Percentiles rank a stretch among this genome's conserved stretches.
Evolutionary conservation across 2,329 filamentous ascomycete species (phyloP).

Genomic region (Sclerotinia minor): DNA sequence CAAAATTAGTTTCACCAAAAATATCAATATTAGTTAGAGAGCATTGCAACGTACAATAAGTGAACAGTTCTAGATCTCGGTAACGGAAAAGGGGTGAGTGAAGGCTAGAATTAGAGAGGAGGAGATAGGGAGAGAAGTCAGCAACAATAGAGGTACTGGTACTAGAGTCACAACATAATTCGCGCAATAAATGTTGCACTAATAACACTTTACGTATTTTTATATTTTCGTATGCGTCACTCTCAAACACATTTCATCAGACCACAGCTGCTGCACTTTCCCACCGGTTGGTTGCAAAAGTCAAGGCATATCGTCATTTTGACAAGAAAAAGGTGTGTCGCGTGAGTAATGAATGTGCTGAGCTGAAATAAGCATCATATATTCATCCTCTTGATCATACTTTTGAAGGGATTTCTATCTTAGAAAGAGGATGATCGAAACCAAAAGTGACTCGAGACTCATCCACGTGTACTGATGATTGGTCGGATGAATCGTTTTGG

Average conservation of each 20-base stretch:
- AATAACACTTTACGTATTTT: not conserved
- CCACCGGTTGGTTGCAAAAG: not conserved
- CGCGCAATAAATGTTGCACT: constrained; percentile 4
- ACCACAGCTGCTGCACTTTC: not conserved
- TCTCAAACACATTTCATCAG: not conserved
- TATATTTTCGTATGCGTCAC: not conserved
- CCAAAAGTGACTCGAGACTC: constrained; percentile 78
- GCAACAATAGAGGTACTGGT: not conserved
- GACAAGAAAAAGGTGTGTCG: constrained; percentile 3
- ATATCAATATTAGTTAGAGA: not conserved
- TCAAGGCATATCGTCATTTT: constrained; percentile 7
- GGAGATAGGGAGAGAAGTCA: not conserved
- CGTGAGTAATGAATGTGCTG: constrained; percentile 3
- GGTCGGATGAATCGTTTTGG: constrained; percentile 37
- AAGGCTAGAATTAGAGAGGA: not conserved
- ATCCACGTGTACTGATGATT: constrained; percentile 68
- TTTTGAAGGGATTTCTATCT: not conserved
- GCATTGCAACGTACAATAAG: not conserved
- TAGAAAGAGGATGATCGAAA: constrained; percentile 68
- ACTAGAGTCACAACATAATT: constrained; percentile 4
- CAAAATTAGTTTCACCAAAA: not conserved
- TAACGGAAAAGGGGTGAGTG: not conserved
- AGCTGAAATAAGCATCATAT: not conserved
- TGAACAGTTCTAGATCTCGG: not conserved
- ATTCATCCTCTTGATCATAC: not conserved